Evolutionary conservation across 495 filamentous ascomycete genomes (phyloP).

Genomic region (Penicillium desertorum): DNA sequence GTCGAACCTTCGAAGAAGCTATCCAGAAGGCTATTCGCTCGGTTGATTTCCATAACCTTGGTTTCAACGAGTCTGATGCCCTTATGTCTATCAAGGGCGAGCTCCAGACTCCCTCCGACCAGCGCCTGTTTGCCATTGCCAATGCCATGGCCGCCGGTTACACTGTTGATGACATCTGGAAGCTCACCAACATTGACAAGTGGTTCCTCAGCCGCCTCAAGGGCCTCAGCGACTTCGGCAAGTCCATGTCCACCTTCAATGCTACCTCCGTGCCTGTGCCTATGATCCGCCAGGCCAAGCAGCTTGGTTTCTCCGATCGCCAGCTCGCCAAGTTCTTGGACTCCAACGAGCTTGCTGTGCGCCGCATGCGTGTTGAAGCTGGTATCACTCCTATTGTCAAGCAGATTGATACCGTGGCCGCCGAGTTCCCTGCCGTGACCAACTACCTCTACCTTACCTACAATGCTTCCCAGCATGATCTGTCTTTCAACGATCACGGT

Average conservation of each 20-base stretch:
- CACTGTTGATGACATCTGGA: constrained; percentile 92
- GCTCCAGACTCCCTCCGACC: constrained; percentile 95
- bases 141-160: constrained; percentile 97
- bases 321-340: constrained; percentile 93
- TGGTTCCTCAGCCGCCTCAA: constrained; percentile 91
- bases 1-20: constrained; percentile 94
- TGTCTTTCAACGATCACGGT: constrained; percentile 82
- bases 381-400: constrained; percentile 88
- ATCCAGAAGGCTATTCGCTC: constrained; percentile 97
- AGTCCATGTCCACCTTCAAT: constrained; percentile 68
- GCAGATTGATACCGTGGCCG: constrained; percentile 98
- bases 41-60: constrained; percentile 92
- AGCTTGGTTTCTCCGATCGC: constrained; percentile 89
- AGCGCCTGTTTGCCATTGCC: constrained; percentile 94
- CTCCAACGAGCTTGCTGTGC: constrained; percentile 86
- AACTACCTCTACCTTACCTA: constrained; percentile 98
- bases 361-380: constrained; percentile 75
- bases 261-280: constrained; percentile 63
- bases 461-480: constrained; percentile 84
- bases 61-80: constrained; percentile 88
- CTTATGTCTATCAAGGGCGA: constrained; percentile 96
- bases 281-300: constrained; percentile 79
- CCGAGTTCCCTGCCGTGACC: constrained; percentile 91
- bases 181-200: constrained; percentile 85
- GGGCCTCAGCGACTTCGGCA: constrained; percentile 84